These are phyloP conservation scores for Beauveria pseudobassiana DNA, from an alignment of 2,329 filamentous ascomycete species.

Conservation along the genomic window DNA sequence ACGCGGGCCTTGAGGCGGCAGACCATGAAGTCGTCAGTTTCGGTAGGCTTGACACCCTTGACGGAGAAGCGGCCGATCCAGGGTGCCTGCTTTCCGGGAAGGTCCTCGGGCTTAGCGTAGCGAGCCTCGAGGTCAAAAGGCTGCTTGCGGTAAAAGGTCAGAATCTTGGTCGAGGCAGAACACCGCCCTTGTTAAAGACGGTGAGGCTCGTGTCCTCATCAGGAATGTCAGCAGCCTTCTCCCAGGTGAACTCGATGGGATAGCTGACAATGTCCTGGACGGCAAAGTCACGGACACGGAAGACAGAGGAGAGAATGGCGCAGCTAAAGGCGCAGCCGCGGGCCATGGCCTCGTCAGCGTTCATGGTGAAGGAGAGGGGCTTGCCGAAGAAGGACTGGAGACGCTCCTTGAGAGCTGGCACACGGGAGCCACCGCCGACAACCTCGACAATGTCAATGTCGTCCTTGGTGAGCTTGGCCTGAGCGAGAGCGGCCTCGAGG, in stretches of 20 bases:
- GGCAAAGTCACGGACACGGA: constrained; percentile 96
- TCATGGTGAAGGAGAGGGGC: constrained; percentile 87
- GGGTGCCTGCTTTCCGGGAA: constrained; percentile 84
- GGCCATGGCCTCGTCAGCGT: constrained; percentile 95
- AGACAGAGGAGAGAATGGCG: constrained; percentile 92
- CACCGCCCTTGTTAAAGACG: constrained; percentile 95
- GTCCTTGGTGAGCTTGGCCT: constrained; percentile 82
- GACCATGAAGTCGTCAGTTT: constrained; percentile 97
- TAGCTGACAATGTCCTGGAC: constrained; percentile 97
- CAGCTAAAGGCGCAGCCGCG: constrained; percentile 96
- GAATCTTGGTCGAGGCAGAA: constrained; percentile 96
- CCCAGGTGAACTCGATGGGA: constrained; percentile 97
- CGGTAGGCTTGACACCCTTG: constrained; percentile 91
- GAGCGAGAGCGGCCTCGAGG: constrained; percentile 85
- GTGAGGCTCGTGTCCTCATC: constrained; percentile 96
- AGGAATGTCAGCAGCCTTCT: constrained; percentile 95
- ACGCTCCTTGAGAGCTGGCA: constrained; percentile 83
- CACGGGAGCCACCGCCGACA: constrained; percentile 89
- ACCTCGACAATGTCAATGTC: constrained; percentile 93
- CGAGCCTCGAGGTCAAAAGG: constrained; percentile 92
- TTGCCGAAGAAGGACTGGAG: constrained; percentile 92
- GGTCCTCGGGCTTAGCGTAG: constrained; percentile 77
- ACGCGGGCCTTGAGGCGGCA: constrained; percentile 98
- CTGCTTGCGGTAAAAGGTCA: constrained; percentile 98
- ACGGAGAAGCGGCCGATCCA: constrained; percentile 98